A percentile compares a stretch with the other conserved stretches of the same genome.
Conservation (phyloP, 176 grass and related monocot species). For the Melocanna baccifera region DNA sequence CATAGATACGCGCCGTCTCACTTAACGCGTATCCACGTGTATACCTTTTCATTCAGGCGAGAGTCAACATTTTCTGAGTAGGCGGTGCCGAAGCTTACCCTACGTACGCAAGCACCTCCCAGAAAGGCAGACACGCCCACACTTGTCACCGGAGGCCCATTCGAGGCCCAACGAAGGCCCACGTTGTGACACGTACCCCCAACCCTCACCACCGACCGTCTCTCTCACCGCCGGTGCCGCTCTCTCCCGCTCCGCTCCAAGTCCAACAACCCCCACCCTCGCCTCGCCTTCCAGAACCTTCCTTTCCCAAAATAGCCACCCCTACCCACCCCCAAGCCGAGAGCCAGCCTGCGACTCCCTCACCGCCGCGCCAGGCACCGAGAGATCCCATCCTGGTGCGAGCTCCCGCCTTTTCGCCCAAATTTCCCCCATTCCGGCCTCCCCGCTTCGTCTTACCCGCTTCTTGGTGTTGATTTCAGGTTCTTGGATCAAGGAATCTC, state of each 20-base stretch:
- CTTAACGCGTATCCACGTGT: no score
- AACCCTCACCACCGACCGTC: not conserved
- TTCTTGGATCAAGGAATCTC: not conserved
- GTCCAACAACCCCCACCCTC: conserved; percentile 22
- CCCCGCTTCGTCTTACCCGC: not conserved
- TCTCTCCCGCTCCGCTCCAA: not conserved
- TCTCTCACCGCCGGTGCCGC: not conserved
- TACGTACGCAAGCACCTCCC: not conserved
- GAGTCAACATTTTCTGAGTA: no score
- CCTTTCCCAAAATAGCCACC: conserved; percentile 23
- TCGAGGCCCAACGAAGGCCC: not conserved
- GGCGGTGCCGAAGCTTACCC: no score
- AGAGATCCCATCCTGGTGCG: not conserved
- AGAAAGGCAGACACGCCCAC: not conserved
- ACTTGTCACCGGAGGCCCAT: conserved; percentile 8
- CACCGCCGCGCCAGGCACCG: not conserved
- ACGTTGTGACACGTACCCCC: not conserved
- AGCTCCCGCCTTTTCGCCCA: not conserved
- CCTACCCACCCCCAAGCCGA: not conserved
- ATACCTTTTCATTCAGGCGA: no score
- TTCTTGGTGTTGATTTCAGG: conserved; percentile 3
- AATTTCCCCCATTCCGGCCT: not conserved
- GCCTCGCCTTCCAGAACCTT: conserved; percentile 48
- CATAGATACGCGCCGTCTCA: accelerated
- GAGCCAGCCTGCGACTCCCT: not conserved